Evolutionary conservation across 2,329 filamentous ascomycete genomes (phyloP).

Genomic region (Colletotrichum siamense): DNA sequence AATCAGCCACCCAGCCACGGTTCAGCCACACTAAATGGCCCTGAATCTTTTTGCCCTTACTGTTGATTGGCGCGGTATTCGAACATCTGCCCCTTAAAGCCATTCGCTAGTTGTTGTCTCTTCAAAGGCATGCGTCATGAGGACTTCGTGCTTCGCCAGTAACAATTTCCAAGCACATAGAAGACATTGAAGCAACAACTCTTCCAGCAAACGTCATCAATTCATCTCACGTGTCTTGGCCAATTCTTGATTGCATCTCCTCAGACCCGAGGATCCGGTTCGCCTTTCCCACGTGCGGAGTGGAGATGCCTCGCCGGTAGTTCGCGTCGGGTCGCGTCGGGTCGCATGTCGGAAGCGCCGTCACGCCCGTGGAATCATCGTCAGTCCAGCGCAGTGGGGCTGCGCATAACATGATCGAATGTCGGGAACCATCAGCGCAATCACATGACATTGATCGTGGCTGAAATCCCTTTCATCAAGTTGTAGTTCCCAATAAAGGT

Average conservation of each 20-base stretch:
- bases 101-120: fast-evolving
- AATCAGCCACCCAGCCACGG: not conserved
- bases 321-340: constrained; percentile 18
- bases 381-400: not conserved
- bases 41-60: too few relatives aligned
- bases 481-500: not conserved
- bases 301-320: not conserved
- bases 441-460: not conserved
- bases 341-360: constrained; percentile 12
- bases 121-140: fast-evolving
- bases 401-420: not conserved
- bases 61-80: too few relatives aligned
- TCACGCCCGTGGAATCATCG: not conserved
- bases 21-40: not conserved
- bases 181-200: fast-evolving
- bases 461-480: fast-evolving
- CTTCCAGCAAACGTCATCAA: not conserved
- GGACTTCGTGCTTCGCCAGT: fast-evolving
- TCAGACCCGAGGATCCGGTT: not conserved
- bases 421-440: not conserved
- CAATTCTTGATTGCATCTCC: not conserved
- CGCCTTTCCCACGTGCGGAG: constrained; percentile 1
- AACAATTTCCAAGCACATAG: fast-evolving
- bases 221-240: not conserved
- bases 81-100: too few relatives aligned